Conservation (phyloP, 2,329 filamentous ascomycete species). For the Neoascochyta sp. region DNA sequence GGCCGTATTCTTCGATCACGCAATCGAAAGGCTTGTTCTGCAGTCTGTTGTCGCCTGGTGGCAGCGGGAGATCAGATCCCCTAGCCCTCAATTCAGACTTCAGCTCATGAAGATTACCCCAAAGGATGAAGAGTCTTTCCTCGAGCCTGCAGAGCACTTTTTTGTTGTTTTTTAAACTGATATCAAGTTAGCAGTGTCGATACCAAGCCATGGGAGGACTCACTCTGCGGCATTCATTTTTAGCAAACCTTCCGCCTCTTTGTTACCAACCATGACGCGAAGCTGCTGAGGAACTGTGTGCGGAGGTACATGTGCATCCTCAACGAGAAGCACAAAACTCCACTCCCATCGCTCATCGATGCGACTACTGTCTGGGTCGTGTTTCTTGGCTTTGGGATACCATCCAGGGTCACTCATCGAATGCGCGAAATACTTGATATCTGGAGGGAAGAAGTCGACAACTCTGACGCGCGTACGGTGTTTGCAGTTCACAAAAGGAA, state of each 20-base stretch:
- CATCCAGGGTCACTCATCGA: conserved; percentile 39
- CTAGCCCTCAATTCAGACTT: conserved; percentile 60
- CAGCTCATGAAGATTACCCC: conserved; percentile 65
- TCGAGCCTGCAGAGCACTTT: conserved; percentile 53
- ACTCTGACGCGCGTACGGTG: conserved; percentile 71
- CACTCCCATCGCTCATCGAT: conserved; percentile 71
- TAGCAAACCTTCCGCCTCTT: conserved; percentile 52
- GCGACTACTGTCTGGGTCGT: conserved; percentile 1
- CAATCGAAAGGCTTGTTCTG: conserved; percentile 45
- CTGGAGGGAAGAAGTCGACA: conserved; percentile 71
- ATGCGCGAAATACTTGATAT: conserved; percentile 66
- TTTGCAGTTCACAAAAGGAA: conserved; percentile 72
- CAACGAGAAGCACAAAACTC: conserved; percentile 75
- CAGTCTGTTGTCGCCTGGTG: conserved; percentile 21
- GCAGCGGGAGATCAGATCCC: conserved; percentile 21
- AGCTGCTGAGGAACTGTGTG: conserved; percentile 42
- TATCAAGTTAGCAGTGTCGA: conserved; percentile 5
- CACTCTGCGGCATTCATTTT: conserved; percentile 56
- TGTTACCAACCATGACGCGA: conserved; percentile 63
- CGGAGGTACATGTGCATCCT: conserved; percentile 55
- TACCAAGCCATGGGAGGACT: no score
- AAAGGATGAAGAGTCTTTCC: conserved; percentile 71
- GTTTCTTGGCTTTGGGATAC: conserved; percentile 40
- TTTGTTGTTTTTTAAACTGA: conserved; percentile 55
- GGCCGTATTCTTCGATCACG: conserved; percentile 24